These are phyloP conservation scores for Psilocybe azurescens DNA, from an alignment of 768 basidiomycete genomes.

Conservation along the genomic window DNA sequence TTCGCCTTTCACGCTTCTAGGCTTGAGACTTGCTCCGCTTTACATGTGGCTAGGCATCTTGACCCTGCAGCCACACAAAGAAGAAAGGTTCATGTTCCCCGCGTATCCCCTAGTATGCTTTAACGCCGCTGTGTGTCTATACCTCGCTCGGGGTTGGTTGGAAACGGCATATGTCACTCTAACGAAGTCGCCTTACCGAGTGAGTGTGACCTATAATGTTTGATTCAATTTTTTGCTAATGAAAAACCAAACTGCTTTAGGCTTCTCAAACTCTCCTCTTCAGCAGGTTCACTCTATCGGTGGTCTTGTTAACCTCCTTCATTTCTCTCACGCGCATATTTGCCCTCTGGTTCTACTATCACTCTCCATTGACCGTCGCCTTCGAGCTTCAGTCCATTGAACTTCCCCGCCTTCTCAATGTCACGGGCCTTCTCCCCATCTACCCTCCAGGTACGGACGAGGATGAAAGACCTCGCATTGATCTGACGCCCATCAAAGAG, in stretches of 20 bases:
- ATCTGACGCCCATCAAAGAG: constrained; percentile 68
- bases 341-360: constrained; percentile 89
- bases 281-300: constrained; percentile 71
- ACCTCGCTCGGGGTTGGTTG: constrained; percentile 85
- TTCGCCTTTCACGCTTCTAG: constrained; percentile 81
- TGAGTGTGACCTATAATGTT: constrained; percentile 40
- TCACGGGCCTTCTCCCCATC: constrained; percentile 64
- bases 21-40: constrained; percentile 81
- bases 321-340: constrained; percentile 82
- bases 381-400: constrained; percentile 77
- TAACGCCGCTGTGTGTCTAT: constrained; percentile 91
- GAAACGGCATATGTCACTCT: constrained; percentile 75
- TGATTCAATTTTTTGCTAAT: not conserved
- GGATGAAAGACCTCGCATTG: constrained; percentile 56
- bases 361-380: constrained; percentile 79
- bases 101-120: constrained; percentile 91
- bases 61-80: constrained; percentile 88
- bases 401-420: constrained; percentile 82
- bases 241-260: constrained; percentile 41
- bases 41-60: constrained; percentile 92
- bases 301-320: constrained; percentile 67
- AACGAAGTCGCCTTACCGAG: constrained; percentile 87
- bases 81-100: constrained; percentile 99
- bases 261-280: constrained; percentile 81
- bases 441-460: constrained; percentile 40